Conservation (phyloP, 805 yeast genomes). For the Metschnikowia reukaufii region DNA sequence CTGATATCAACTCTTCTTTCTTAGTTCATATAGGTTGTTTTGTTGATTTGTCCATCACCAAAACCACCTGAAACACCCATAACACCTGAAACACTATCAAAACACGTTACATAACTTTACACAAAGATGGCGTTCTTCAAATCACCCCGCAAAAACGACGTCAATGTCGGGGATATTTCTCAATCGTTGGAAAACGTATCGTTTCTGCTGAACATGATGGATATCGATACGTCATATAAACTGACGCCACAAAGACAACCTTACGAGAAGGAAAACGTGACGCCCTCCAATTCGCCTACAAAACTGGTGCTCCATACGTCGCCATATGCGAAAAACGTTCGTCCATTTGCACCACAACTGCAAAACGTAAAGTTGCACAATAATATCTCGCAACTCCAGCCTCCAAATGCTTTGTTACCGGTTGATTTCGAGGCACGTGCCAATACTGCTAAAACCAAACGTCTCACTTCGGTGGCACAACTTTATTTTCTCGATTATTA, state of each 20-base stretch:
- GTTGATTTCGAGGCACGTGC: conserved; percentile 58
- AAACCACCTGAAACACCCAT: not conserved
- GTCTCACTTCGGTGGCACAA: conserved; percentile 89
- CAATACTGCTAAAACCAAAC: conserved; percentile 70
- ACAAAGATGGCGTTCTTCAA: conserved; percentile 23
- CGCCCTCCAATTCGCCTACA: conserved; percentile 33
- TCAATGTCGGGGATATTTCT: conserved; percentile 38
- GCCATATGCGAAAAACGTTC: conserved; percentile 11
- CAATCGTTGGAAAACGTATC: conserved; percentile 46
- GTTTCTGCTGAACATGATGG: conserved; percentile 35
- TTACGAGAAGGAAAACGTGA: conserved; percentile 20
- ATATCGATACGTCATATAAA: conserved; percentile 38
- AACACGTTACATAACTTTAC: too few relatives aligned
- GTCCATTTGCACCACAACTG: conserved; percentile 12
- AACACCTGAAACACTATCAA: not conserved
- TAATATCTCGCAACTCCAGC: conserved; percentile 35
- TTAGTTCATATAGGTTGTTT: too few relatives aligned
- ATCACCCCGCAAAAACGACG: conserved; percentile 19
- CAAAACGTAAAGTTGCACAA: conserved; percentile 26
- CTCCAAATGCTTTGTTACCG: conserved; percentile 27
- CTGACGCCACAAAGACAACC: conserved; percentile 25
- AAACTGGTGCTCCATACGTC: conserved; percentile 34
- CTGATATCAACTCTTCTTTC: too few relatives aligned
- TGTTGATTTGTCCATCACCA: too few relatives aligned
- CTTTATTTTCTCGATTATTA: conserved; percentile 93